These are phyloP conservation scores for Pugionium dolabratum DNA, from an alignment of 345 rosid genomes.

Conservation along the genomic window DNA sequence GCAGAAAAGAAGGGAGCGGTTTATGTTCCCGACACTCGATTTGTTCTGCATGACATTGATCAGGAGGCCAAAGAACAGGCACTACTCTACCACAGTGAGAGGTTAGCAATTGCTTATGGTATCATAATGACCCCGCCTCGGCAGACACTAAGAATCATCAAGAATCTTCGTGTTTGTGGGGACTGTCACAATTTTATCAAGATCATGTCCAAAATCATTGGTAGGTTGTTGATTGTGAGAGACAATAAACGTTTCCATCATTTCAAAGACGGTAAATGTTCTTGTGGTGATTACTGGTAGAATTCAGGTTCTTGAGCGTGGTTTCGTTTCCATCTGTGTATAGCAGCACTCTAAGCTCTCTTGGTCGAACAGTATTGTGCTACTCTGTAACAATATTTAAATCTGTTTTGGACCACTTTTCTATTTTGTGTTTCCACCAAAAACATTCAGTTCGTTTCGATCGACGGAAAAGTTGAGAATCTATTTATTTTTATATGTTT, in stretches of 20 bases:
- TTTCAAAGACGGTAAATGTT: conserved; percentile 59
- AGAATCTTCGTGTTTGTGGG: conserved; percentile 74
- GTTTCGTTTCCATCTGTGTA: conserved; percentile 30
- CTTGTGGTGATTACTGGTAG: conserved; percentile 66
- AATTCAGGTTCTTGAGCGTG: conserved; percentile 6
- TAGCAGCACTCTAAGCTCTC: conserved; percentile 32
- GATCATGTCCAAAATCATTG: conserved; percentile 77
- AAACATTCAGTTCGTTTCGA: too few species aligned
- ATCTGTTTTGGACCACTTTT: conserved; percentile 18
- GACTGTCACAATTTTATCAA: conserved; percentile 85
- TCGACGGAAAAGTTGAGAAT: too few species aligned
- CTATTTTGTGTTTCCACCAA: neutral
- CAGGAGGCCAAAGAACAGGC: conserved; percentile 86
- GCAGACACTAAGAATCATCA: conserved; percentile 65
- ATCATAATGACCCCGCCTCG: conserved; percentile 72
- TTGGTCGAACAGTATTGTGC: conserved; percentile 19
- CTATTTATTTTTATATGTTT: too few species aligned
- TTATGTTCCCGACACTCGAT: conserved; percentile 72
- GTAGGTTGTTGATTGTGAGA: conserved; percentile 68
- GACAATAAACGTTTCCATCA: conserved; percentile 85
- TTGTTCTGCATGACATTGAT: conserved; percentile 77
- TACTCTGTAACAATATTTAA: conserved; percentile 15
- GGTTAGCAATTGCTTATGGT: conserved; percentile 82
- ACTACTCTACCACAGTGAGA: conserved; percentile 72
- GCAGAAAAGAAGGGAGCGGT: conserved; percentile 53